These are phyloP conservation scores for Bryoerythrophyllum caledonicum DNA, from an alignment of 225 moss, liverwort and hornwort genomes.

Conservation along the genomic window DNA sequence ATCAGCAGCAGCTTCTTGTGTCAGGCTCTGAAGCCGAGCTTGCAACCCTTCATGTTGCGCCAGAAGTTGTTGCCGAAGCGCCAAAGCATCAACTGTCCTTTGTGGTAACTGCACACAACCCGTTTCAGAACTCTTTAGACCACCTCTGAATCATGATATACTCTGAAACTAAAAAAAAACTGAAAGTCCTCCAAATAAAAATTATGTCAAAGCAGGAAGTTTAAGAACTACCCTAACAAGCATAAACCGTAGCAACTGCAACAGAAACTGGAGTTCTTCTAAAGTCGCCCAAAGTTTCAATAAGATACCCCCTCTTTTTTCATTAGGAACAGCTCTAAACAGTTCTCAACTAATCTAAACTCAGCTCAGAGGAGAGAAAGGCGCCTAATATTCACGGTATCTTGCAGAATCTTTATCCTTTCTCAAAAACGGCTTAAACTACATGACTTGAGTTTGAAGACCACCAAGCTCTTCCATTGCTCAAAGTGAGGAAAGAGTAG, in stretches of 20 bases:
- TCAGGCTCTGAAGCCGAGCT: conserved; percentile 63
- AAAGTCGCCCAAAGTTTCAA: no score
- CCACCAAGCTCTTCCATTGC: no score
- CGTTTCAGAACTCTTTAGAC: background rate
- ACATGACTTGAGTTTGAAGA: no score
- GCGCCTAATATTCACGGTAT: no score
- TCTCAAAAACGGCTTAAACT: no score
- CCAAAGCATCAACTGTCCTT: conserved; percentile 86
- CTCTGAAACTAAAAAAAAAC: conserved; percentile 4
- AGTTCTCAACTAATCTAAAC: no score
- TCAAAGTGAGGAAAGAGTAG: no score
- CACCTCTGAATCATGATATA: background rate
- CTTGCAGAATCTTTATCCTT: no score
- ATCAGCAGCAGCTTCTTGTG: conserved; percentile 76
- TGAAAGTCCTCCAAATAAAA: background rate
- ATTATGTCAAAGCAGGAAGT: background rate
- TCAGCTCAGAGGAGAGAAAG: no score
- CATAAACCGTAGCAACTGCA: background rate
- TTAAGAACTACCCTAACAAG: background rate
- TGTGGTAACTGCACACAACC: conserved; percentile 71
- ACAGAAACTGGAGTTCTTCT: background rate
- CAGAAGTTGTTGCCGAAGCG: conserved; percentile 81
- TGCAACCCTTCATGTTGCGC: conserved; percentile 84
- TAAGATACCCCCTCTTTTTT: no score
- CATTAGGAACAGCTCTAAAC: no score